Evolutionary conservation across 176 grass and related monocot species (phyloP), one percentile per base, ranked within the genome.

Genomic region (Rhynchospora breviuscula): DNA sequence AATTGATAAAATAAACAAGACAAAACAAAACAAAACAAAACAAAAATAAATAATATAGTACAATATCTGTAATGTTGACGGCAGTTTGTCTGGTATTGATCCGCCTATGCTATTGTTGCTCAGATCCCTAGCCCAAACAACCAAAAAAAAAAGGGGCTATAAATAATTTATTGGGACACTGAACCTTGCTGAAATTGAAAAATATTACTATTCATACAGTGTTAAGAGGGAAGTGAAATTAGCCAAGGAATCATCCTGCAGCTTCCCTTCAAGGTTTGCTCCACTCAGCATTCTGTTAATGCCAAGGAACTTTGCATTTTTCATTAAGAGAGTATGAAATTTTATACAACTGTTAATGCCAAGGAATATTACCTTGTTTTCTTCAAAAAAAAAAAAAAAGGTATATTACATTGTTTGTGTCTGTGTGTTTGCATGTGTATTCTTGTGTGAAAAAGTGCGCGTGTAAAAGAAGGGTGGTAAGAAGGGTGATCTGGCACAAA

Each of bases 101-200:
- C 95, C 95, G 59, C 74, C 89, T 14, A 98, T 93, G 73, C 87
- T 84, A 53, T 98, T 98, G 88, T 98, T 92, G 90, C 95, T 94
- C 67, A 98, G 89, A 93, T 94, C 91, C 89, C 95, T 98, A 83
- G 35, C 59, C 72, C 26, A 31, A 66, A 79, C 43, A 64, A 44
- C 1, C 1, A 79, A 66, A 33, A 78, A 10, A 19, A 78, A 23
- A 33, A 74, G n/a, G 18, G 35, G 56, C 71, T 59, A 13, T 56
- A 53, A 84, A 45, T 43, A 14, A 85, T 54, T 74, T 51, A 52
- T 64, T 77, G 67, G 29, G 78, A 45, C 57, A 61, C 18, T 14
- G 6, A 3, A 57, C 4, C 35, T 40, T 40, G 13, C 47, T 25
- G 31, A 18, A 44, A n/a, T 14, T 63, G 31, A 47, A 62, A 62